These are phyloP conservation scores for Begonia peltatifolia DNA, from an alignment of 306 rosid genomes.

Conservation along the genomic window DNA sequence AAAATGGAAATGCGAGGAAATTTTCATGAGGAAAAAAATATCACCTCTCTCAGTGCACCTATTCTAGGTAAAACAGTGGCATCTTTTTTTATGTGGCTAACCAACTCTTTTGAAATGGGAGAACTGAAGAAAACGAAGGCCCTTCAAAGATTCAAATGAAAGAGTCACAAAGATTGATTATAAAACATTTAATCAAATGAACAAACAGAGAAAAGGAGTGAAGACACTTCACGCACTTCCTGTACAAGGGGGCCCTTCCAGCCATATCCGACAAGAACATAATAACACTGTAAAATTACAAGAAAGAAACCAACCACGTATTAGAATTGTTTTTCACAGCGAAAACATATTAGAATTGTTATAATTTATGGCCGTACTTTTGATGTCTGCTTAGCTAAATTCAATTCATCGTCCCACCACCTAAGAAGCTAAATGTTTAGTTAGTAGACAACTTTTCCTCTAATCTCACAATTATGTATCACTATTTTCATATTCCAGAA, in stretches of 20 bases:
- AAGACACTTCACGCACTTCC: slow-evolving; percentile 45
- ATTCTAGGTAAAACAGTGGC: slow-evolving; percentile 51
- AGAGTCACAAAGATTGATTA: slow-evolving; percentile 11
- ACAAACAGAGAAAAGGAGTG: not conserved
- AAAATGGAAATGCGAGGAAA: slow-evolving; percentile 8
- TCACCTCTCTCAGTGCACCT: slow-evolving; percentile 83
- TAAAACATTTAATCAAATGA: slow-evolving; percentile 1
- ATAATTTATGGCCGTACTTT: too few relatives aligned
- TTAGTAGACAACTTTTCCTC: too few relatives aligned
- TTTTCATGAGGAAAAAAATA: slow-evolving; percentile 12
- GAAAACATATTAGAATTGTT: not conserved
- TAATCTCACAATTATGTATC: too few relatives aligned
- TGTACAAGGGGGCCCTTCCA: slow-evolving; percentile 77
- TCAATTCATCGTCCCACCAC: too few relatives aligned
- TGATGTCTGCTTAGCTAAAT: too few relatives aligned
- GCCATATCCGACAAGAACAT: slow-evolving; percentile 94
- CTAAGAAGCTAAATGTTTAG: too few relatives aligned
- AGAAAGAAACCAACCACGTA: slow-evolving; percentile 4
- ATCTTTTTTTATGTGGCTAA: slow-evolving; percentile 67
- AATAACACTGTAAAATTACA: slow-evolving; percentile 48
- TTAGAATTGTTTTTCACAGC: not conserved
- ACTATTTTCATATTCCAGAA: not conserved
- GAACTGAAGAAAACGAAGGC: slow-evolving; percentile 97
- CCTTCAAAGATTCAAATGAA: slow-evolving; percentile 39
- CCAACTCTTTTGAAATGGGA: slow-evolving; percentile 55